Evolutionary conservation across 2,329 filamentous ascomycete species (phyloP).

Genomic region (Fonsecaea multimorphosa): DNA sequence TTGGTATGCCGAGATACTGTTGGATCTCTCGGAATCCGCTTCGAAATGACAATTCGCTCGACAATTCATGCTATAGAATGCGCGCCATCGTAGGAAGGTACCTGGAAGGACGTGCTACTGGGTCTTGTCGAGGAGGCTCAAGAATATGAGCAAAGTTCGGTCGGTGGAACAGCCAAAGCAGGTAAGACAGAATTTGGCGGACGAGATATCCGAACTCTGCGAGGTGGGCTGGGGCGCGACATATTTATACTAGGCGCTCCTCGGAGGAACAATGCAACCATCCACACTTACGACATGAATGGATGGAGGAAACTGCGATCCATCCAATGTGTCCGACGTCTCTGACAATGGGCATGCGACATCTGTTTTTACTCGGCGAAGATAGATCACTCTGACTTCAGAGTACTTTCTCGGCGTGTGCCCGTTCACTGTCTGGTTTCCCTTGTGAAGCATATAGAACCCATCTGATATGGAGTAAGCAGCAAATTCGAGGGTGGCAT

Average conservation of each 20-base stretch:
- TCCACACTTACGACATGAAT: not conserved
- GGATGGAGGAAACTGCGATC: not conserved
- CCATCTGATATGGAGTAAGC: not conserved
- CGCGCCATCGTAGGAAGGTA: not conserved
- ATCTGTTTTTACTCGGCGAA: not conserved
- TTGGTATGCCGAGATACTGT: not conserved
- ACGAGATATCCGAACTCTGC: slow-evolving; percentile 9
- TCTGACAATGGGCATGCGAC: not conserved
- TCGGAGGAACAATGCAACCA: slow-evolving; percentile 2
- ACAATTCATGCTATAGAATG: slow-evolving; percentile 2
- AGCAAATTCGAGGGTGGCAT: not conserved
- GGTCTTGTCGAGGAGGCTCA: not conserved
- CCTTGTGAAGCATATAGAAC: not conserved
- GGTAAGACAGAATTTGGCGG: slow-evolving; percentile 14
- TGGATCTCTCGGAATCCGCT: not conserved
- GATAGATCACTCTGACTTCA: not conserved
- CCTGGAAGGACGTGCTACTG: not conserved
- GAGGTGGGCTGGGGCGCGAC: not conserved
- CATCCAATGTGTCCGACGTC: not conserved
- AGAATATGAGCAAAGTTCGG: not conserved
- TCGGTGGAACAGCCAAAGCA: not conserved
- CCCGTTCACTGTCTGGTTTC: not conserved
- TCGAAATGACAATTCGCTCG: not conserved
- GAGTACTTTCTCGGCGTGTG: not conserved
- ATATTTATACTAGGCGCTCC: slow-evolving; percentile 12